Base-by-base conservation (phyloP, 1,139 yeast genomes). In the Lodderomyces theae region DNA sequence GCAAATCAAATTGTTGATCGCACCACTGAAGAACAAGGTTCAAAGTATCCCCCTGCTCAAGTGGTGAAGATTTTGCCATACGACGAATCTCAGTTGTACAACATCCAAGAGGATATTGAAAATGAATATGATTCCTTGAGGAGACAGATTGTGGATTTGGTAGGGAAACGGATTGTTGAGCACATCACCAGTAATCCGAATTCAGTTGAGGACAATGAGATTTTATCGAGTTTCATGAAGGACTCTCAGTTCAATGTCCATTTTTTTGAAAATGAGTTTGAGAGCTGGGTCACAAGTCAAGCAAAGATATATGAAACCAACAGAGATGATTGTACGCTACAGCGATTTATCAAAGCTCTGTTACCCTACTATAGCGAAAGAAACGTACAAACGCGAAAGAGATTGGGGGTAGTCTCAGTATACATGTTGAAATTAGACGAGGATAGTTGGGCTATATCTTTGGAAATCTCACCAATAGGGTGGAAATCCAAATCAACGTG, bases 41-140 rank as follows among this genome's bases (percentile, higher is more conserved):
- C 32, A 17, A 17, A 8, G 4, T 19, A 19, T 13, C 12, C 36
- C 4, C 21, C 39, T 12, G 39, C 45, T 12, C 50, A 50, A 23
- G 49, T 41, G n/a, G 51, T 67, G 3, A 46, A 51, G 8, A 51
- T 70, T 22, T 49, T 51, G 13, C 51, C 52, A 25, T 72, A 71
- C 49, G 69, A 70, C 43, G 74, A 68, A 44, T 46, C 60, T 10
- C 59, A 54, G 30, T 41, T 67, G 9, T 50, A 54, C 21, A 62
- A 64, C 43, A 67, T 65, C 4, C 24, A 62, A 10, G 43, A 53
- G n/a, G 74, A 72, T 2, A 57, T 70, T 21, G 74, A 71, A 10
- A 66, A 55, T 46, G 66, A 66, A 47, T 70, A 53, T 47, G 74
- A 68, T 43, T 61, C 61, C 40, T 63, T 69, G 43, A 58, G 54